phyloP scores from a whole-genome alignment of 116 monocot species.

The Posidonia oceanica region DNA sequence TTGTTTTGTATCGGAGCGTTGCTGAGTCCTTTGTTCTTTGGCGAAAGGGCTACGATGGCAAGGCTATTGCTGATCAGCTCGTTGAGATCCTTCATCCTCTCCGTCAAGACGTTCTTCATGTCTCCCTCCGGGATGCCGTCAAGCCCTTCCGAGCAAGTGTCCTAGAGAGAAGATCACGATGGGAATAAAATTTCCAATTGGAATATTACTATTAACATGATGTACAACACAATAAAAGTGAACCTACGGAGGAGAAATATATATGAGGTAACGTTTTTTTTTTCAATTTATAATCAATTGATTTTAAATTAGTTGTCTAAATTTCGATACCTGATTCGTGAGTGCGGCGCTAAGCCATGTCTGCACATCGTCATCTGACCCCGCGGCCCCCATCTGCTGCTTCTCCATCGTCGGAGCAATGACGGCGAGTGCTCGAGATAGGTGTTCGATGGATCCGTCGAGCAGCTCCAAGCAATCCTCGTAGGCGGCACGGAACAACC shows the following conservation, averaged over 20 bases:
- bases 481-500: constrained; percentile 39
- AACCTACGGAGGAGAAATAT: no score
- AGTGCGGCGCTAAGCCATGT: constrained; percentile 96
- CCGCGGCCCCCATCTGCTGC: not conserved
- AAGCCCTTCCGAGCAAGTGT: constrained; percentile 77
- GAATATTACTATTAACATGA: no score
- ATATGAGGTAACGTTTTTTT: no score
- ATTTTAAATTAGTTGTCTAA: no score
- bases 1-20: constrained; percentile 34
- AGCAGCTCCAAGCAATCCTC: constrained; percentile 92
- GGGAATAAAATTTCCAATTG: no score
- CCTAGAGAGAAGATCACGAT: constrained; percentile 1
- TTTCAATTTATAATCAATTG: no score
- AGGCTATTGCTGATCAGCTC: constrained; percentile 77
- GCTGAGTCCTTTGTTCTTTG: constrained; percentile 8
- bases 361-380: constrained; percentile 46
- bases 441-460: constrained; percentile 50
- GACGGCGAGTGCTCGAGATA: constrained; percentile 36
- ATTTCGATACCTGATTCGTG: constrained; percentile 38
- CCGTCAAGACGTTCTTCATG: constrained; percentile 36
- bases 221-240: no score
- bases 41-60: constrained; percentile 56
- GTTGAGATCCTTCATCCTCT: constrained; percentile 32
- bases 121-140: constrained; percentile 21
- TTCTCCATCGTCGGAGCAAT: constrained; percentile 11